A percentile compares a stretch with the other conserved stretches of the same genome.
Conservation (phyloP, 495 filamentous ascomycete genomes). For the Talaromyces borbonicus region DNA sequence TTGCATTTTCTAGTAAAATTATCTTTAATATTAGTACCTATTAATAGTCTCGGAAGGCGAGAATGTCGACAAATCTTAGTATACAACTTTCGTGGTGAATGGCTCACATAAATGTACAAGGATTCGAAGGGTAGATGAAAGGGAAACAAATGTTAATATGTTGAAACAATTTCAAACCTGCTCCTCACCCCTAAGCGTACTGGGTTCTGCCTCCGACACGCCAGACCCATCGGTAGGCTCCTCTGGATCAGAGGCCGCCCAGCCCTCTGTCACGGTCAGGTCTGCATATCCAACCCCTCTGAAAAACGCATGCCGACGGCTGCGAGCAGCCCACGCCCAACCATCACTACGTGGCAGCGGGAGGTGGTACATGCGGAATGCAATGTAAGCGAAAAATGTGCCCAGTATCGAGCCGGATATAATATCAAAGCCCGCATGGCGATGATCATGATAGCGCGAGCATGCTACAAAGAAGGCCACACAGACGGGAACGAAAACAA, state of each 20-base stretch:
- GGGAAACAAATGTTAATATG: no score
- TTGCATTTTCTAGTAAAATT: no score
- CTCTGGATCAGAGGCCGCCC: conserved; percentile 1
- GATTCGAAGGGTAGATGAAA: background rate
- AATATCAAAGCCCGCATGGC: conserved; percentile 57
- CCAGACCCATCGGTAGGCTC: background rate
- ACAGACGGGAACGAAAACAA: conserved; percentile 45
- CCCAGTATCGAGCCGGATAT: conserved; percentile 50
- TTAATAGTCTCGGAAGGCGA: no score
- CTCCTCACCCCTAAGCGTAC: background rate
- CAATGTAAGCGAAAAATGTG: conserved; percentile 42
- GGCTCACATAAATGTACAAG: background rate
- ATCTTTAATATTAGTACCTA: no score
- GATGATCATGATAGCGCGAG: conserved; percentile 54
- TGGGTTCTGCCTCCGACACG: background rate
- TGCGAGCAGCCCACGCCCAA: conserved; percentile 42
- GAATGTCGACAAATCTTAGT: no score
- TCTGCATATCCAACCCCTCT: conserved; percentile 43
- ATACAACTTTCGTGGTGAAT: no score
- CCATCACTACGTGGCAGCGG: conserved; percentile 52
- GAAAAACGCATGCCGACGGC: conserved; percentile 40
- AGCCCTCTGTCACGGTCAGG: conserved; percentile 2
- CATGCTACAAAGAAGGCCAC: conserved; percentile 51
- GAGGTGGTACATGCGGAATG: conserved; percentile 59
- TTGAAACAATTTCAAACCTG: no score